Evolutionary conservation across 208 protist species (phyloP).

Genomic region (Dictyostelium gargantuum): DNA sequence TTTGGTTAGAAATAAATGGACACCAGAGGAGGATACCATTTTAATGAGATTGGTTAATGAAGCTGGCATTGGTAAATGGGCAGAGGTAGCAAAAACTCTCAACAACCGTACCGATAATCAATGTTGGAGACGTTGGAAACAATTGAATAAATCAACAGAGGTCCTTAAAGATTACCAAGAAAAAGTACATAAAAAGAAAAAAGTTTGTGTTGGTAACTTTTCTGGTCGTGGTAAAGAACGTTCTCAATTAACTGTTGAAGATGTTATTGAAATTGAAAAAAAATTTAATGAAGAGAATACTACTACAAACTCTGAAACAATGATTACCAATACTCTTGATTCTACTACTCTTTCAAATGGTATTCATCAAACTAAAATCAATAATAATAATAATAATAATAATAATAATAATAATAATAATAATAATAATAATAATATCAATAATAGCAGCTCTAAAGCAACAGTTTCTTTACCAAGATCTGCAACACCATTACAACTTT

Average conservation of each 20-base stretch:
- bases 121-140: conserved; percentile 85
- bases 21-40: conserved; percentile 58
- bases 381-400: no score
- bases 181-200: conserved; percentile 20
- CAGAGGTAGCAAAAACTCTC: conserved; percentile 64
- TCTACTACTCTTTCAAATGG: background rate
- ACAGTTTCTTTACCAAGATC: no score
- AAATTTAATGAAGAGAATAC: background rate
- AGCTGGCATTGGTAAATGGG: conserved; percentile 78
- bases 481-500: no score
- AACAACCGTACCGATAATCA: conserved; percentile 83
- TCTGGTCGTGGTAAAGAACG: conserved; percentile 79
- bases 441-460: no score
- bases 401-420: no score
- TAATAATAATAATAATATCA: no score
- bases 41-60: background rate
- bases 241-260: conserved; percentile 69
- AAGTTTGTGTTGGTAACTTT: conserved; percentile 77
- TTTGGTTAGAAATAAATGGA: conserved; percentile 72
- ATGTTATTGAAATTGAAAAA: conserved; percentile 60
- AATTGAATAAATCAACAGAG: conserved; percentile 61
- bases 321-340: no score
- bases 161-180: conserved; percentile 16
- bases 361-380: background rate
- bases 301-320: background rate